phyloP scores from a whole-genome alignment of 2,329 filamentous ascomycete species.

The Laburnicola sp. region DNA sequence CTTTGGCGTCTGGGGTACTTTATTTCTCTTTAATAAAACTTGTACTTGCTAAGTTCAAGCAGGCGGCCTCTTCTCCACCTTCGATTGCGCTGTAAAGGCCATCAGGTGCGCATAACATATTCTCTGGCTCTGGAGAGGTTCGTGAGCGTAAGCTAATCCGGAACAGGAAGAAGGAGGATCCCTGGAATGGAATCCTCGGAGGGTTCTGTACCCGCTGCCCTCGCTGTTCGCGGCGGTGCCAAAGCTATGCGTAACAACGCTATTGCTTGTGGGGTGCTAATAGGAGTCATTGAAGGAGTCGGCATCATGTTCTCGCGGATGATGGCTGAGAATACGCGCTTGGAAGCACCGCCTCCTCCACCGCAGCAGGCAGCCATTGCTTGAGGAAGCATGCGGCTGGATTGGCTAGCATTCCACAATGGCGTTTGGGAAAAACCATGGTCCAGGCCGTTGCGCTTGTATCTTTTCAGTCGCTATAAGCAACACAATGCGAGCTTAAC shows the following conservation, averaged over 20 bases:
- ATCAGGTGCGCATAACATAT: slow-evolving; percentile 27
- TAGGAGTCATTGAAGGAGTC: slow-evolving; percentile 94
- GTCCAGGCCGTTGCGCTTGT: too few relatives aligned
- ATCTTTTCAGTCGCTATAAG: too few relatives aligned
- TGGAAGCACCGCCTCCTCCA: slow-evolving; percentile 61
- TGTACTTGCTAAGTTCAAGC: too few relatives aligned
- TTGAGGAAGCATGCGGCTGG: neutral
- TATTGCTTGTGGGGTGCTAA: slow-evolving; percentile 87
- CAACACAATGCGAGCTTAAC: too few relatives aligned
- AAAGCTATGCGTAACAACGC: slow-evolving; percentile 90
- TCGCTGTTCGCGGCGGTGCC: slow-evolving; percentile 85
- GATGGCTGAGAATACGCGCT: slow-evolving; percentile 81
- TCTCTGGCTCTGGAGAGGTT: neutral
- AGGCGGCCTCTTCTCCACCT: slow-evolving; percentile 89
- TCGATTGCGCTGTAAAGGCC: slow-evolving; percentile 93
- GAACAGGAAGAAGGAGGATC: slow-evolving; percentile 80
- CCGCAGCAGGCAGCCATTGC: slow-evolving; percentile 24
- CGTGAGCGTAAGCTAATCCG: neutral
- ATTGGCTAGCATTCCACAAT: too few relatives aligned
- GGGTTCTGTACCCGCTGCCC: slow-evolving; percentile 89
- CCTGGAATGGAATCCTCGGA: slow-evolving; percentile 93
- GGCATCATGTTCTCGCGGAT: slow-evolving; percentile 91
- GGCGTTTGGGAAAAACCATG: too few relatives aligned
- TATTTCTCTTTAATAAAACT: too few relatives aligned
- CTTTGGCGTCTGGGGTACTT: slow-evolving; percentile 96